These are phyloP conservation scores for Apiosordaria backusii DNA, from an alignment of 495 filamentous ascomycete genomes.

Conservation along the genomic window DNA sequence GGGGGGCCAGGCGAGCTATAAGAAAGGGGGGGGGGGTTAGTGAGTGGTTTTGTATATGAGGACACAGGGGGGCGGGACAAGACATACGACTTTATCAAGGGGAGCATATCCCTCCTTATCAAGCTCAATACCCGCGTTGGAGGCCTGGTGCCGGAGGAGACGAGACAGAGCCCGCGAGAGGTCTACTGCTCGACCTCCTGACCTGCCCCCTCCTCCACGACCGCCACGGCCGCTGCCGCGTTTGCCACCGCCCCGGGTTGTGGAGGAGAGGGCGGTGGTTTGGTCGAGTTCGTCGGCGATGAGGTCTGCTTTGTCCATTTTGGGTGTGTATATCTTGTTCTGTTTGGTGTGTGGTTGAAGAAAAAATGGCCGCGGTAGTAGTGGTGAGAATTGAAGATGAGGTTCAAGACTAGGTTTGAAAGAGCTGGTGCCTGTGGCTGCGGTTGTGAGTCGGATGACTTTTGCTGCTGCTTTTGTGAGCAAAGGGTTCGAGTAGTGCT, in stretches of 20 bases:
- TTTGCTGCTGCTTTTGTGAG: neutral
- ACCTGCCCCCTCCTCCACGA: constrained; percentile 30
- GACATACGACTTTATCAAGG: constrained; percentile 72
- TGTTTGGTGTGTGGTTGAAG: neutral
- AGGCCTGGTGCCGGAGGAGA: constrained; percentile 79
- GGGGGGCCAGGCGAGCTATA: constrained; percentile 70
- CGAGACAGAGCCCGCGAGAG: constrained; percentile 79
- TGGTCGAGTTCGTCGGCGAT: neutral
- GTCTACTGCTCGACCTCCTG: constrained; percentile 52
- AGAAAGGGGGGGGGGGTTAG: constrained; percentile 6
- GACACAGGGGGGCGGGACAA: constrained; percentile 2
- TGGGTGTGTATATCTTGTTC: too few species aligned
- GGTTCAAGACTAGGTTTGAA: neutral
- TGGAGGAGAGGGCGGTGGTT: neutral
- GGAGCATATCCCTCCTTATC: constrained; percentile 76
- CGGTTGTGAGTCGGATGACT: neutral
- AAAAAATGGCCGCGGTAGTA: neutral
- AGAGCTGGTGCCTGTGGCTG: neutral
- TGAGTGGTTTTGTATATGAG: constrained; percentile 1
- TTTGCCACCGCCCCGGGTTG: neutral
- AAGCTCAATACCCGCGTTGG: constrained; percentile 70
- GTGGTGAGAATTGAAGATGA: neutral
- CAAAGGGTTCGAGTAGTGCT: neutral
- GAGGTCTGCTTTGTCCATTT: neutral
- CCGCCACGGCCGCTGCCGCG: constrained; percentile 13